Base-by-base conservation (phyloP, 73 alveolate species). In the Blepharisma japonicum region DNA sequence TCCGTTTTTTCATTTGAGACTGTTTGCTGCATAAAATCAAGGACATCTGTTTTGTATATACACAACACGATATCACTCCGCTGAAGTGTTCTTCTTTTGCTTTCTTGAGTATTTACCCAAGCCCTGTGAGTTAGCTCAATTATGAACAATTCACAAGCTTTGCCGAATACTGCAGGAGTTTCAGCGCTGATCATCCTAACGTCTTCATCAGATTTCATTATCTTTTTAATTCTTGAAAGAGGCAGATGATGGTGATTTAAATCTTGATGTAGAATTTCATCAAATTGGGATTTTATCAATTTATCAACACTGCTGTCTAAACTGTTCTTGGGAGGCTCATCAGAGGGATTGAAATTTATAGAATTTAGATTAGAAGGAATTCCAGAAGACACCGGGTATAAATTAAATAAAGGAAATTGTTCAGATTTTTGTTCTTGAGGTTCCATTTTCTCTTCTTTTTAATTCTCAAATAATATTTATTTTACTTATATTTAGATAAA, bases 81-180 rank as follows among this genome's bases (percentile, higher is more conserved):
- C 87, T 74, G 94, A 14, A 97, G 92, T 18, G 99, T 97, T 86
- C 96, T 92, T 81, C 99, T 92, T 77, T 95, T 95, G 61, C 90
- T 87, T 84, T 94, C 98, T 74, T 92, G 85, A 27, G 99, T 95
- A 81, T 94, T 92, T 42, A 82, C 83, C 94, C 98, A 97, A 0
- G 98, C 97, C 79, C 98, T 83, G 81, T 88, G 96, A 51, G 99
- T 97, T 89, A 97, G 77, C 81, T 97, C 99, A 25, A 95, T 92
- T 55, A 97, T 94, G 78, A 97, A 97, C 89, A 97, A 86, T 85
- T 97, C 99, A 85, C 99, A 97, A 23, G 99, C 99, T 78, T 97
- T 97, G n/a, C 99, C 98, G 86, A 97, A 94, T 53, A 97, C 82
- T 32, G 95, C 94, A n/a, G 99, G 99, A 9, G 99, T 94, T 54